Base-by-base conservation (phyloP, 163 green algal species). In the Scenedesmus sp. region DNA sequence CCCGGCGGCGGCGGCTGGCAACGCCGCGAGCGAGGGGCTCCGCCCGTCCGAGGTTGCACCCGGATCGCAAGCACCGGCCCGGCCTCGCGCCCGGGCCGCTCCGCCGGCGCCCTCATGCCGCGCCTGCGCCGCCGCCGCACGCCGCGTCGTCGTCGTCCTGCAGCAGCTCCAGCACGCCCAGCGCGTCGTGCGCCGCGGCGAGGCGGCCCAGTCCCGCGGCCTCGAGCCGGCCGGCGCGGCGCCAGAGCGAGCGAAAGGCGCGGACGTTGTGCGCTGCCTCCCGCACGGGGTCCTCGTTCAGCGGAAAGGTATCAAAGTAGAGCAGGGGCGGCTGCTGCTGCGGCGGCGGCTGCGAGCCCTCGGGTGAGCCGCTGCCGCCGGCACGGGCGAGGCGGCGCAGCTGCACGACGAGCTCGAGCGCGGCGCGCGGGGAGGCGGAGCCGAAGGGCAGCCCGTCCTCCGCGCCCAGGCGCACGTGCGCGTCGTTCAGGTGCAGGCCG, bases 221-320 rank as follows among this genome's bases (percentile, higher is more conserved):
- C 33, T 36, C 83, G 57, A 81, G 56, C 11, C 33, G 39, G 3
- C 24, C 62, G 10, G 74, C 74, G 22, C 50, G 42, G 2, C 17
- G 11, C 74, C 74, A 81, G 24, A 81, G 26, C 29, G 31, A 3
- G n/a, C 50, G 74, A 17, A 81, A 74, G 34, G 44, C 33, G 22
- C 74, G 48, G 7, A 81, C 42, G 80, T 93, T 93, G 54, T 76
- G 66, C 29, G 79, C 83, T 2, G 87, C 87, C 72, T 93, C 88
- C 24, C 62, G 26, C 33, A 92, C 84, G 0, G 89, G 89, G 71
- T 94, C 87, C 73, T 93, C 89, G 47, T 88, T 84, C 3, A 70
- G n/a, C 1, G 88, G 88, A 60, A 93, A 93, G 0, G 87, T 91
- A 60, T 93, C 88, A 73, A 91, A 91, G 60, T 89, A 90, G 11